Evolutionary conservation across 345 rosid genomes (phyloP), one percentile per base, ranked within the genome.

Genomic region (Clarkia xantiana): DNA sequence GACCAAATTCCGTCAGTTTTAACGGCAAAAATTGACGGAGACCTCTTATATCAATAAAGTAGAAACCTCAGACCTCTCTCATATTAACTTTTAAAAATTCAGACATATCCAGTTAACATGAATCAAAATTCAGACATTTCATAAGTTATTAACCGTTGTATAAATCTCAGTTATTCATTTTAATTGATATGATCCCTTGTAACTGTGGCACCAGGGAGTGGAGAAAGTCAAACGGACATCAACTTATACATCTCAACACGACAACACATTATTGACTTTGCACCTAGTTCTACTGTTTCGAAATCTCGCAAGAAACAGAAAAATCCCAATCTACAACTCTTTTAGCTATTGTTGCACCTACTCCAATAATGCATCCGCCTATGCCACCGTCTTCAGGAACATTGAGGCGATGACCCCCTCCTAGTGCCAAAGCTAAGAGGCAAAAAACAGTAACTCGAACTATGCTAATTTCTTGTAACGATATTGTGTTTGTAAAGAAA

Each of bases 281-380:
- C 65, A 45, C 88, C 96, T 6, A 84, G 94, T 73, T 90, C 98
- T 36, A 71, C 86, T 19, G 72, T 84, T 50, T 87, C 97, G 54
- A 97, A 78, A 62, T 93, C 97, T 61, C 94, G 81, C 39, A 93
- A 87, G 77, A 93, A 82, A 62, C 91, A 80, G 60, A 93, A 84
- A 71, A 76, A 53, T 79, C 95, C 11, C 95, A 87, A 40, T 74
- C 96, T 49, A 78, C 74, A 12, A 90, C 94, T 62, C 84, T 95
- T 14, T 67, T 82, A 65, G 77, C 95, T 2, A 80, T 67, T 67
- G 84, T 83, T 47, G 87, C 80, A 2, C 94, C 98, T 45, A 78
- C 96, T 61, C 81, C 94, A 61, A 78, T 81, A 55, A 18, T 76
- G 62, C 94, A 68, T 61, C 83, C 85, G 10, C 67, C 96, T n/a